These are phyloP conservation scores for Acacia confusa DNA, from an alignment of 306 rosid genomes.

Conservation along the genomic window DNA sequence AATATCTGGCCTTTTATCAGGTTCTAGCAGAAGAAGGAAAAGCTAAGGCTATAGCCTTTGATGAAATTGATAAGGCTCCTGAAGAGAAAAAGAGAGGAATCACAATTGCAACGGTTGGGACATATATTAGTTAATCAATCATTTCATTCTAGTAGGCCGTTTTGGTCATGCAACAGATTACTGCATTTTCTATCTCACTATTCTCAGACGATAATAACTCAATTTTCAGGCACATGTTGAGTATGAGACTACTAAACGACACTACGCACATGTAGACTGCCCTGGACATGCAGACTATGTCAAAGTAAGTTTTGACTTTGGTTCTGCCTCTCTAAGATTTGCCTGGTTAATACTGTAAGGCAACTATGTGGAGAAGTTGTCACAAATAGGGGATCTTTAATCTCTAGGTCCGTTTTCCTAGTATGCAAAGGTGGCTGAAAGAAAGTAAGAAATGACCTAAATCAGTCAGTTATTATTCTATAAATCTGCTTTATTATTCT, in stretches of 20 bases:
- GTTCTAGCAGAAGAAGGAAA: conserved; percentile 94
- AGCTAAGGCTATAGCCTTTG: conserved; percentile 95
- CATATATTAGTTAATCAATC: neutral
- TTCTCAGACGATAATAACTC: conserved; percentile 1
- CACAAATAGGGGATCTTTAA: neutral
- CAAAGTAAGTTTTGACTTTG: conserved; percentile 56
- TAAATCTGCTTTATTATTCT: neutral
- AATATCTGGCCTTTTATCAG: conserved; percentile 39
- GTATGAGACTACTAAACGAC: conserved; percentile 83
- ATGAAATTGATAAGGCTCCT: conserved; percentile 95
- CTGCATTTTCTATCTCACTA: neutral
- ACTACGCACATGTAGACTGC: conserved; percentile 97
- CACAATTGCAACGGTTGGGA: conserved; percentile 86
- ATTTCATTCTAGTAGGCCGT: neutral
- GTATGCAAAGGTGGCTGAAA: neutral
- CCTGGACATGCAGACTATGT: conserved; percentile 99
- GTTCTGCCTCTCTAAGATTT: neutral
- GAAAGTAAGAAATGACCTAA: neutral
- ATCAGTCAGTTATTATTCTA: neutral
- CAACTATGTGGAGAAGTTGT: neutral
- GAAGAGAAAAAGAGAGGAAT: conserved; percentile 99
- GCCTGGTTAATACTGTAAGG: neutral
- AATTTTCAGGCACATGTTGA: conserved; percentile 88
- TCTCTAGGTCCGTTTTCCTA: conserved; percentile 9
- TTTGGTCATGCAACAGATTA: conserved; percentile 12